Evolutionary conservation across 139 green algal genomes (phyloP), one percentile per base, ranked within the genome.

Genomic region (Mesostigma viride): DNA sequence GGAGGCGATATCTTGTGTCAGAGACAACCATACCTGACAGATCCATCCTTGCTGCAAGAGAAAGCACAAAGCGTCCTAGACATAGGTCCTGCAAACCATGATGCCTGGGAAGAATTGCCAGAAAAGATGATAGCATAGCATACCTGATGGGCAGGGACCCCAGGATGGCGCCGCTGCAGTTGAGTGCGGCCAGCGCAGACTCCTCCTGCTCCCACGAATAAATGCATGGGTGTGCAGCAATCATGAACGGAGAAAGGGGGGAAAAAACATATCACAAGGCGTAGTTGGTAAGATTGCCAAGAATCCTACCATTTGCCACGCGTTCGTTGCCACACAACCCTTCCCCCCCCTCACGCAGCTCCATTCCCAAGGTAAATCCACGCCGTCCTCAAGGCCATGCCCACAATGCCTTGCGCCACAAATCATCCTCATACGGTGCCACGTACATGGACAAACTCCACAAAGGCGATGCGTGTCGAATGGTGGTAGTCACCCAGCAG

Each of bases 391-490:
- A 14, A 51, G 40, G 14, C 40, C 11, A 51, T 51, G 40, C 40
- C 11, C 8, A 14, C 14, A 51, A 51, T 8, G 40, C 8, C 40
- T 51, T 8, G 40, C 8, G 40, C 14, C 40, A 14, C 8, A 8
- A 24, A 8, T 24, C 40, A 51, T 8, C 14, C 40, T 14, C 40
- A 51, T 24, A 24, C 40, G 14, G 40, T 62, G 53, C 56, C 11
- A 64, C 27, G 30, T 45, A 76, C 70, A 65, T 70, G 65, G 20
- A 75, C 71, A 78, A 97, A 97, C 73, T 97, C 91, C 3, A 97
- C 79, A 74, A 97, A 97, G 0, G 91, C 91, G 44, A 97, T 97
- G 51, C 92, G 86, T 11, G 87, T 94, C 51, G 79, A 69, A 65
- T 96, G 90, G 22, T 89, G 79, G 17, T 83, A 79, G 79, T 97